Evolutionary conservation across 441 rosid species (phyloP).

Genomic region (Daphne laureola): DNA sequence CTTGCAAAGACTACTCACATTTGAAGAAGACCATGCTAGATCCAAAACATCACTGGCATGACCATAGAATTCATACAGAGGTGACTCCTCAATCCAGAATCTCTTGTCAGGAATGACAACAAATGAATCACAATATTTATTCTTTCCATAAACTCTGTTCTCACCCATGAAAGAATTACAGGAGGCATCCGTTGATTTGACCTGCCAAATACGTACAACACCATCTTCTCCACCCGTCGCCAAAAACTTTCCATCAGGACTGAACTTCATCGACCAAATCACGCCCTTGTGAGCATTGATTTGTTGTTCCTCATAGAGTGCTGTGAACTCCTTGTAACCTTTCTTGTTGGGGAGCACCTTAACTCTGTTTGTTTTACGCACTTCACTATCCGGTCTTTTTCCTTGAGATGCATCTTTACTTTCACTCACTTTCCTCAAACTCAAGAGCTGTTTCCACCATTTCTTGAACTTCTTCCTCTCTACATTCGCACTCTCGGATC

Average conservation of each 20-base stretch:
- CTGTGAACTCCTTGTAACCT: constrained; percentile 59
- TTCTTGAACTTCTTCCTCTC: constrained; percentile 30
- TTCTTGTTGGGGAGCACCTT: constrained; percentile 60
- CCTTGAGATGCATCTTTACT: constrained; percentile 9
- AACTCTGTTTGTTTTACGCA: constrained; percentile 23
- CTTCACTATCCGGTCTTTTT: constrained; percentile 11
- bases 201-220: constrained; percentile 58
- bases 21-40: constrained; percentile 77
- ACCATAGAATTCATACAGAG: constrained; percentile 62
- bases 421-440: constrained; percentile 17
- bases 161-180: constrained; percentile 18
- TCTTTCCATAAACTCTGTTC: constrained; percentile 15
- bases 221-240: constrained; percentile 92
- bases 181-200: constrained; percentile 32
- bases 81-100: constrained; percentile 56
- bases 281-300: constrained; percentile 66
- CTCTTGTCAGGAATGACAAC: constrained; percentile 54
- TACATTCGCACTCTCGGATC: constrained; percentile 14
- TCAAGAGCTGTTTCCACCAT: constrained; percentile 45
- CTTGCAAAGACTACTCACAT: constrained; percentile 43
- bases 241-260: constrained; percentile 66
- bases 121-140: constrained; percentile 21
- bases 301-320: constrained; percentile 46
- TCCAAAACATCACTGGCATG: constrained; percentile 65
- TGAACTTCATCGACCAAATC: constrained; percentile 74